Base-by-base conservation (phyloP, 257 asterid genomes). In the Solanum medicagineum region DNA sequence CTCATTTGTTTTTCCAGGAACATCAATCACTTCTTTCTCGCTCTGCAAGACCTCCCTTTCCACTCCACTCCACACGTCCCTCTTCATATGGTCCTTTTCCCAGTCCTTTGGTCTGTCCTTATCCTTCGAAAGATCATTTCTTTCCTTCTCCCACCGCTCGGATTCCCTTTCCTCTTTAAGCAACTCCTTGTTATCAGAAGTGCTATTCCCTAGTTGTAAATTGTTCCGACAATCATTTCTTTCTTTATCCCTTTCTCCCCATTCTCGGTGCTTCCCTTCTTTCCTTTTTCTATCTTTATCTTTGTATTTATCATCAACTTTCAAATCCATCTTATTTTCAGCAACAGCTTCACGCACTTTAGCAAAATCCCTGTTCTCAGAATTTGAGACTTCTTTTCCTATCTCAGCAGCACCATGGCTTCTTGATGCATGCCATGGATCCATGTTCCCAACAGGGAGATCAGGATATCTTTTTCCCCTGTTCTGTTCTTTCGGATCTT, bases 231-330 rank as follows among this genome's bases (percentile, higher is more conserved):
- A 94, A 80, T 94, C 98, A 88, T 73, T 91, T 91, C 94, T 92
- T 66, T 94, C 99, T 92, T 92, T 95, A 84, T 95, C 99, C 90
- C 92, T 91, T 84, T 95, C 99, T 65, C 94, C 98, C 97, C 95
- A 93, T 63, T 96, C 99, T 89, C 98, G 91, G 65, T 91, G 98
- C 89, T 94, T 96, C 86, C 90, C 92, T 86, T 96, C 99, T 92
- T 95, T 96, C 92, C 95, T 91, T 89, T 94, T 95, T 86, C 96
- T 91, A 80, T 96, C 99, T 90, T 90, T 96, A 42, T 95, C 98
- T 88, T 92, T 94, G 86, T 89, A 90, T 83, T 93, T 96, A 77
- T 96, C 98, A 45, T 94, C 99, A 80, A 90, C 98, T 90, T 90
- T 94, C 85, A 87, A 51, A 84, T 95, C 98, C 84, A 92, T 91